Evolutionary conservation across 805 yeast species (phyloP).

Genomic region (Kuraishia cidri): DNA sequence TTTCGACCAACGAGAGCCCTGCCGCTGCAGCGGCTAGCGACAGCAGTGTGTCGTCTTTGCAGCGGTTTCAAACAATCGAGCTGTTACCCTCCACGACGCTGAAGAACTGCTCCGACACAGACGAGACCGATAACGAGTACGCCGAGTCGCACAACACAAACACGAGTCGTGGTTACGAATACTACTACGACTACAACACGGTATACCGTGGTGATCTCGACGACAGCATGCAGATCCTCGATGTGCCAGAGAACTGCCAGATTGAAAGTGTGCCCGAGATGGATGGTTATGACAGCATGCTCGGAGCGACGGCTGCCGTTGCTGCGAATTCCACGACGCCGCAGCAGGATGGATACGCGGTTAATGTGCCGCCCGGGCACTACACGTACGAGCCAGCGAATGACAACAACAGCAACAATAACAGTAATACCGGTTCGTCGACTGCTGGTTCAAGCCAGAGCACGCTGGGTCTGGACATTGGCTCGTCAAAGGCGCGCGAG

Average conservation of each 20-base stretch:
- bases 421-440: neutral
- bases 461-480: neutral
- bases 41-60: neutral
- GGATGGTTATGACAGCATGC: neutral
- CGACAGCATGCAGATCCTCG: slow-evolving; percentile 23
- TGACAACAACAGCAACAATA: neutral
- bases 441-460: neutral
- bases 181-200: slow-evolving; percentile 72
- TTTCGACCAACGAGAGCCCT: neutral
- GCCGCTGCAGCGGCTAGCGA: slow-evolving; percentile 1
- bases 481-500: too few species aligned
- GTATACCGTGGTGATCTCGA: slow-evolving; percentile 41
- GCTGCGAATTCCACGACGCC: neutral
- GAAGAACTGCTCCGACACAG: slow-evolving; percentile 62
- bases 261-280: slow-evolving; percentile 8
- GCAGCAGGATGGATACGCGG: too few species aligned
- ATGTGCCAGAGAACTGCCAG: slow-evolving; percentile 32
- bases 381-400: too few species aligned
- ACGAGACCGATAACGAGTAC: slow-evolving; percentile 40
- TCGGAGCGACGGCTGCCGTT: neutral
- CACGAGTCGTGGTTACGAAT: slow-evolving; percentile 68
- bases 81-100: slow-evolving; percentile 88
- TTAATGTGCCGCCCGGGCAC: too few species aligned
- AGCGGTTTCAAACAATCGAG: slow-evolving; percentile 32
- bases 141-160: slow-evolving; percentile 66